A percentile compares a stretch with the other conserved stretches of the same genome.
These are phyloP conservation scores for Malus sieversii DNA, from an alignment of 306 rosid species.

Conservation along the genomic window DNA sequence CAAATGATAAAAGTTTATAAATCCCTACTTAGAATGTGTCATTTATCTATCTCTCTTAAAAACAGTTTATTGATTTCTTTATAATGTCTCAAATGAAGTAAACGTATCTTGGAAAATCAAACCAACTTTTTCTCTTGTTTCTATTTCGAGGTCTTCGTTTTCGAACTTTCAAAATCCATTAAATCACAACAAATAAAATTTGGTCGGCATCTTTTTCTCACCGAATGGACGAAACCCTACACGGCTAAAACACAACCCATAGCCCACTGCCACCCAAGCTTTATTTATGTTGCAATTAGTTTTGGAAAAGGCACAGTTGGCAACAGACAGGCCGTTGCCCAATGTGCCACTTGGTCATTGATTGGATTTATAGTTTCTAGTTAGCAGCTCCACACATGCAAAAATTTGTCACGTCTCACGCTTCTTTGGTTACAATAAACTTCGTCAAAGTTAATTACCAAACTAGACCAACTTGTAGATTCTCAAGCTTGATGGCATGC, in stretches of 20 bases:
- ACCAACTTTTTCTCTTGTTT: too few species aligned
- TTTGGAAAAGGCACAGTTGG: background rate
- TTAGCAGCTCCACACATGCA: background rate
- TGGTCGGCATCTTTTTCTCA: background rate
- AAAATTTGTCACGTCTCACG: background rate
- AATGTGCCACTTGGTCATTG: conserved; percentile 5
- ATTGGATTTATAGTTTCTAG: background rate
- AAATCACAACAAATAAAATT: background rate
- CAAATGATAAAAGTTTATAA: too few species aligned
- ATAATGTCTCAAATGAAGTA: background rate
- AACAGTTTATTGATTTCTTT: too few species aligned
- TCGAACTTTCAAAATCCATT: background rate
- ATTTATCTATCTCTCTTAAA: too few species aligned
- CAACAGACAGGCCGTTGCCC: background rate
- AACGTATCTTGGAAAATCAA: background rate
- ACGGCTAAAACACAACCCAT: background rate
- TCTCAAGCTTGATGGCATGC: too few species aligned
- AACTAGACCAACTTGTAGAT: background rate
- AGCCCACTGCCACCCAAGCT: background rate
- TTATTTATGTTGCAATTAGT: background rate
- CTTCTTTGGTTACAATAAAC: background rate
- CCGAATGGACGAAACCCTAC: too few species aligned
- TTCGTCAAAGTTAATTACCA: background rate
- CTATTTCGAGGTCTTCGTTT: too few species aligned
- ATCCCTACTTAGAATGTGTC: too few species aligned